Evolutionary conservation across 2,329 filamentous ascomycete genomes (phyloP), one percentile per base, ranked within the genome.

Genomic region (Fusarium cicatricum): DNA sequence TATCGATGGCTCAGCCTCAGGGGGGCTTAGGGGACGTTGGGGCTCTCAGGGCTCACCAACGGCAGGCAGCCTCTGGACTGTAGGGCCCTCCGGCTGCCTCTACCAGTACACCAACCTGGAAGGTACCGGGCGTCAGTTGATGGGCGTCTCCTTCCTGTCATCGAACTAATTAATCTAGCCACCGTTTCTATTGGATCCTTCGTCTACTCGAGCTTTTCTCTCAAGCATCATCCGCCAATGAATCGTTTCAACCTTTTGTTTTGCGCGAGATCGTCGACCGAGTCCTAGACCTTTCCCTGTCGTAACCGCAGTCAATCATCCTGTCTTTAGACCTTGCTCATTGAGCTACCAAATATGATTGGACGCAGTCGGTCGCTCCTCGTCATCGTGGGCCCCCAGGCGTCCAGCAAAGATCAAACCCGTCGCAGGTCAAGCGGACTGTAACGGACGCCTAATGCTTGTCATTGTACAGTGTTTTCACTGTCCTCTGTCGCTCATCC

Each of bases 351-450:
- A 36, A 33, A 12, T 31, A 12, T 43, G 47, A 58, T 64, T 64
- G 42, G 52, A 11, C 6, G 14, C 26, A 29, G 45, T 37, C 44
- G 16, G 52, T 32, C 55, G 45, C 44, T 56, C 16, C 32, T 41
- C 36, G 44, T 60, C 28, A 56, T 52, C 37, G 34, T 52, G 42
- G 55, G 43, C 44, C 57, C 29, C 51, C 49, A 41, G 42, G 33
- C n/a, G 34, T 8, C 38, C 50, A 42, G 38, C 39, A 48, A 56
- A 60, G 56, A 62, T 51, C 52, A 57, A 61, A 60, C 32, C 26
- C 21, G 48, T 62, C 52, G 47, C 48, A 61, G 42, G 38, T 52
- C 46, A 52, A 58, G 47, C 23, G 46, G 52, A 38, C 38, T 53
- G 52, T 42, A 26, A 57, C 58, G 17, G 56, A 53, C 47, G n/a